Evolutionary conservation across 2,329 filamentous ascomycete species (phyloP), one percentile per base, ranked within the genome.

Genomic region (Pseudogymnoascus sp.): DNA sequence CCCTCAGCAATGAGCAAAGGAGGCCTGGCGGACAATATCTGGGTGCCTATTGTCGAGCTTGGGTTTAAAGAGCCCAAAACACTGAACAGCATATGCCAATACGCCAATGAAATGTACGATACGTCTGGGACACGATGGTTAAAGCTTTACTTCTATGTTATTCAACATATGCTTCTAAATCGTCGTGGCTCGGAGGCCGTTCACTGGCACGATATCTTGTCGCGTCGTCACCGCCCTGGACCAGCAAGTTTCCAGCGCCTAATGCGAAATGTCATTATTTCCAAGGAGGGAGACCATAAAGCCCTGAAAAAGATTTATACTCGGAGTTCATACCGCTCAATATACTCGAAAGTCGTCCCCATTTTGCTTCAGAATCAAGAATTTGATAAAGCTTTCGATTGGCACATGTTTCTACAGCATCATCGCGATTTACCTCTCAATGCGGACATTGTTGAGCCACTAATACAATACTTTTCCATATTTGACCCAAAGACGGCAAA

Each of bases 361-460:
- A 66, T 67, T 17, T 69, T 83, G 1, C 75, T 77, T 67, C 67
- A 71, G 6, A 69, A 71, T 36, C 73, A 75, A 23, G 68, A 75
- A 40, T 71, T 74, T 60, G 68, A 75, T 19, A 69, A 76, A 63
- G 78, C 79, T 31, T 68, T 79, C 8, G 70, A 71, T 17, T 80
- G 82, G 78, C 81, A 83, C 67, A 68, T 72, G 28, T 77, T 78
- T 61, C 69, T 83, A 9, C 62, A 78, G 19, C 65, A 71, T 23
- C 70, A 72, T 44, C 68, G 73, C 28, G 80, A 83, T 65, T 68
- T 78, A 60, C 80, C 81, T 15, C 63, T 64, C 26, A 70, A 67
- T 1, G 70, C 74, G 4, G 71, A 74, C 15, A 72, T 75, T 10
- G 70, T 80, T 4, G 71, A 76, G 33, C 75, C 75, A 1, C 69